Conservation (phyloP, 129 eudicot species). For the Helichrysum umbraculigerum region DNA sequence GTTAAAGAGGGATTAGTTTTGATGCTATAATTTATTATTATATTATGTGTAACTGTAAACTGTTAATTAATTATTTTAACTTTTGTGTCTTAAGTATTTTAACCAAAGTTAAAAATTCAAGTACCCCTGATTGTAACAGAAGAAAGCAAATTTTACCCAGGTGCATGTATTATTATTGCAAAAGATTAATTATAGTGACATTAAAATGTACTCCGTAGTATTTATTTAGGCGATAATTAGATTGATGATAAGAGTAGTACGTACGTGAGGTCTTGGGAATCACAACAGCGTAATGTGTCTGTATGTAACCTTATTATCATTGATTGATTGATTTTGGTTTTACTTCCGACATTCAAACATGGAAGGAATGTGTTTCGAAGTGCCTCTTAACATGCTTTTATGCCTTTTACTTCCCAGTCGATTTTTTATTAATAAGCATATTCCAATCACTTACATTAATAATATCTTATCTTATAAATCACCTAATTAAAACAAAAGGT, state of each 20-base stretch:
- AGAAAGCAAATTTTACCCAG: too few species aligned
- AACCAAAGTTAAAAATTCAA: background rate
- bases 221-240: background rate
- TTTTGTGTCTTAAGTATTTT: background rate
- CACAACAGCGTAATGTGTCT: slow-evolving; percentile 36
- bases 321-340: slow-evolving; percentile 47
- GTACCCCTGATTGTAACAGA: background rate
- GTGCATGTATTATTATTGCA: too few species aligned
- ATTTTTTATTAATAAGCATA: background rate
- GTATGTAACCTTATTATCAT: slow-evolving; percentile 23
- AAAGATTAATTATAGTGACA: too few species aligned
- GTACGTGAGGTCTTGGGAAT: slow-evolving; percentile 58
- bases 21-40: background rate
- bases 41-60: too few species aligned
- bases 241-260: slow-evolving; percentile 27
- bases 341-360: slow-evolving; percentile 67
- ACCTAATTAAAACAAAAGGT: too few species aligned
- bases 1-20: background rate
- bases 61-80: background rate
- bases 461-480: too few species aligned
- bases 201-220: too few species aligned
- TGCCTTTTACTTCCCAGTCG: slow-evolving; percentile 27
- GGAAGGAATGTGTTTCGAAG: slow-evolving; percentile 57
- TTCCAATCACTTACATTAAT: background rate
- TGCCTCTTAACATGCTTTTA: slow-evolving; percentile 29